These are phyloP conservation scores for Xylaria flabelliformis DNA, from an alignment of 495 filamentous ascomycete species.

Conservation along the genomic window DNA sequence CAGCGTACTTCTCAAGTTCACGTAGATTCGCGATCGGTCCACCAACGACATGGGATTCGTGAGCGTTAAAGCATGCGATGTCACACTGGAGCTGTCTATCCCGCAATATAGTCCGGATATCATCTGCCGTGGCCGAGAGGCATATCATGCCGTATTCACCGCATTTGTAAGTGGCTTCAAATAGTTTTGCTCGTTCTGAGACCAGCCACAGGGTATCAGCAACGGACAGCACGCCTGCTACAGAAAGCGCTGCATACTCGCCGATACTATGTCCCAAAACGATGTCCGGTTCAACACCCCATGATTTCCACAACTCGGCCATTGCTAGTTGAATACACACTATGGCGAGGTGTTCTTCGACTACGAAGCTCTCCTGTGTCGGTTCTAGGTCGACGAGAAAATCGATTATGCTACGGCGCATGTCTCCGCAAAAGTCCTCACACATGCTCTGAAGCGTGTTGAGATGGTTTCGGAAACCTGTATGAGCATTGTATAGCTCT, in stretches of 20 bases:
- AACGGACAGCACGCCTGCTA: conserved; percentile 70
- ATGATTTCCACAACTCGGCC: conserved; percentile 1
- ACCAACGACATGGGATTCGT: conserved; percentile 56
- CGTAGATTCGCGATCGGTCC: conserved; percentile 53
- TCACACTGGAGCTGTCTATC: conserved; percentile 46
- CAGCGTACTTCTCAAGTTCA: conserved; percentile 55
- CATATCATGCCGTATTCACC: conserved; percentile 29
- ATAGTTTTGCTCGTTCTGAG: conserved; percentile 70
- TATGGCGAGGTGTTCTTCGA: conserved; percentile 6
- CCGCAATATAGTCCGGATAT: conserved; percentile 25
- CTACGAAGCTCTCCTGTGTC: neutral
- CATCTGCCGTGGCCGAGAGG: conserved; percentile 37
- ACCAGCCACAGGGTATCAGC: conserved; percentile 71
- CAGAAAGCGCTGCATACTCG: conserved; percentile 54
- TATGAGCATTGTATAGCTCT: neutral
- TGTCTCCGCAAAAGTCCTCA: conserved; percentile 56
- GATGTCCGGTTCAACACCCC: conserved; percentile 17
- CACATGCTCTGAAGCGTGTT: conserved; percentile 44
- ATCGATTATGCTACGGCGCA: conserved; percentile 29
- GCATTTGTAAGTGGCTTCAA: conserved; percentile 33
- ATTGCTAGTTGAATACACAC: conserved; percentile 13
- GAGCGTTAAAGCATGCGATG: conserved; percentile 62
- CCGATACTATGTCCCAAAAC: conserved; percentile 61
- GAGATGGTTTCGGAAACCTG: neutral
- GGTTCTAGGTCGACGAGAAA: neutral